Evolutionary conservation across 306 rosid genomes (phyloP).

Genomic region (Inga laurina): DNA sequence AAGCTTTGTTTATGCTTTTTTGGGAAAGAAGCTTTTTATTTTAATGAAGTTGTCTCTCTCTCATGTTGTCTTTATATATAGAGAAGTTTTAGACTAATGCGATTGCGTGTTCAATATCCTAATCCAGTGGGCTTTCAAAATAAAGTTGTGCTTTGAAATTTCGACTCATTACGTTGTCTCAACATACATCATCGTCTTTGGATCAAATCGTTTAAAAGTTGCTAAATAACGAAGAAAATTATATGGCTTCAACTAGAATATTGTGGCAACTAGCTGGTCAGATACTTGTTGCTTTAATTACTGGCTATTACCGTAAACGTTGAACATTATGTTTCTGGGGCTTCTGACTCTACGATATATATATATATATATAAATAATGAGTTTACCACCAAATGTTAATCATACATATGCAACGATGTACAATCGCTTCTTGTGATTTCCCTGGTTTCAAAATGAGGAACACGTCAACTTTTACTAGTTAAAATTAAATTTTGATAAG

Average conservation of each 20-base stretch:
- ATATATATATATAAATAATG: no score
- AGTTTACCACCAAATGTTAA: not conserved
- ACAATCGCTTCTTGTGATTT: not conserved
- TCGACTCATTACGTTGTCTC: slow-evolving; percentile 9
- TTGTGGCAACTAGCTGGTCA: not conserved
- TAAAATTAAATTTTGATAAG: not conserved
- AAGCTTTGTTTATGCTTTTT: not conserved
- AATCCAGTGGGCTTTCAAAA: not conserved
- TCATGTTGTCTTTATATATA: slow-evolving; percentile 8
- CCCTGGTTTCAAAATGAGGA: not conserved
- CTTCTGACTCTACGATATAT: not conserved
- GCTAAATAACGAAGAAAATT: not conserved
- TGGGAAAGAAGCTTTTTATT: not conserved
- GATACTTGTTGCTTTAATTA: not conserved
- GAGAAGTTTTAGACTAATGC: slow-evolving; percentile 19
- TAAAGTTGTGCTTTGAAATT: slow-evolving; percentile 28
- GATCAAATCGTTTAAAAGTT: not conserved
- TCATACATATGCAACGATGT: not conserved
- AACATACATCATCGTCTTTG: not conserved
- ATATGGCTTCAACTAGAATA: not conserved
- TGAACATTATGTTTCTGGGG: not conserved
- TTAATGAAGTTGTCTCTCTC: not conserved
- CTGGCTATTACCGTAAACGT: not conserved
- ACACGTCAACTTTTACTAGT: not conserved
- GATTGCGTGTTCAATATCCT: slow-evolving; percentile 19